Conservation (phyloP, 208 protist genomes). For the Porcisia hertigi region DNA sequence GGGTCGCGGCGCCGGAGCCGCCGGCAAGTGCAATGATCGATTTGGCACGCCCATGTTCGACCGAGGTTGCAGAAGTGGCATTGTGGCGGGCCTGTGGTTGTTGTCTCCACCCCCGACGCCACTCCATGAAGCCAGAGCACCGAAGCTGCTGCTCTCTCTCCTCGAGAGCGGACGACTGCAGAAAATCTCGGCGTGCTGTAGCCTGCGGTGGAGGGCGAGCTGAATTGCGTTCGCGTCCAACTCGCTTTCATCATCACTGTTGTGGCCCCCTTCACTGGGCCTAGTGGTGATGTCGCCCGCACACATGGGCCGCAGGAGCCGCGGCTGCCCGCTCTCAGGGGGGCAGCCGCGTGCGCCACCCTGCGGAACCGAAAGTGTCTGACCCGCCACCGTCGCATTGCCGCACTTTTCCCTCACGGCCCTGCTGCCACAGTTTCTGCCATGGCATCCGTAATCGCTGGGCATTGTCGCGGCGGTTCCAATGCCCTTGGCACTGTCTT, state of each 20-base stretch:
- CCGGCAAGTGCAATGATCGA: conserved; percentile 11
- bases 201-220: conserved; percentile 60
- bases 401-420: not conserved
- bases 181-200: conserved; percentile 30
- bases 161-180: conserved; percentile 12
- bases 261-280: not conserved
- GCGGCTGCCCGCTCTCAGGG: not conserved
- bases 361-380: not conserved
- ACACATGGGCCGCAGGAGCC: not conserved
- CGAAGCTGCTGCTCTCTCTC: not conserved
- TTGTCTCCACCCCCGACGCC: not conserved
- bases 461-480: not conserved
- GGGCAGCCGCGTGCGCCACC: not conserved
- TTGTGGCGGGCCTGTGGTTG: not conserved
- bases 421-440: not conserved
- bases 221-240: conserved; percentile 63
- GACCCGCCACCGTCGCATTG: not conserved
- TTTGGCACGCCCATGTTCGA: not conserved
- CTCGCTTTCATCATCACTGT: conserved; percentile 20
- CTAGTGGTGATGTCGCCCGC: not conserved
- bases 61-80: conserved; percentile 24
- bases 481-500: not conserved
- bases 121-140: not conserved
- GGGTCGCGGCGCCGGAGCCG: conserved; percentile 12
- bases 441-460: not conserved